Evolutionary conservation across 345 rosid species (phyloP).

Genomic region (Linum trigynum): DNA sequence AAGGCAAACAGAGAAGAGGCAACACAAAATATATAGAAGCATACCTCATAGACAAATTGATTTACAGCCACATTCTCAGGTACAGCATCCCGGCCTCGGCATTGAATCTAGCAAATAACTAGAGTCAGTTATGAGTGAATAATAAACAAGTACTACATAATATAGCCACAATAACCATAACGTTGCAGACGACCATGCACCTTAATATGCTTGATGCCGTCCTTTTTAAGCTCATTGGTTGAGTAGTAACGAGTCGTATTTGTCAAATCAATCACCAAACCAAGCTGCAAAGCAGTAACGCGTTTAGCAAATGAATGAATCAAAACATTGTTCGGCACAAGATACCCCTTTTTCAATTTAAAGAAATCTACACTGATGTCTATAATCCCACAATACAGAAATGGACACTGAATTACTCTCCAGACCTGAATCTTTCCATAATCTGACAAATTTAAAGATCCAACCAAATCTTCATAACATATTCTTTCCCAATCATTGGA

Average conservation of each 20-base stretch:
- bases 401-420: neutral
- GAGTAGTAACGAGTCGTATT: slow-evolving; percentile 85
- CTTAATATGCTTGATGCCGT: slow-evolving; percentile 47
- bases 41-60: slow-evolving; percentile 79
- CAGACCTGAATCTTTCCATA: neutral
- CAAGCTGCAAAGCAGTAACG: slow-evolving; percentile 49
- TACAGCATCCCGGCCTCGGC: slow-evolving; percentile 86
- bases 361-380: neutral
- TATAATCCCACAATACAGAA: neutral
- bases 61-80: slow-evolving; percentile 85
- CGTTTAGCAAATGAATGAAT: neutral
- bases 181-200: slow-evolving; percentile 28
- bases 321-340: neutral
- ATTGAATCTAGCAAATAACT: slow-evolving; percentile 57
- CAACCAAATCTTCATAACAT: neutral
- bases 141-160: neutral
- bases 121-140: slow-evolving; percentile 5
- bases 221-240: slow-evolving; percentile 62
- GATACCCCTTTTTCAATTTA: neutral
- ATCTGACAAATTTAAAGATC: neutral
- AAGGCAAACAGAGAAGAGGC: neutral
- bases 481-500: too few relatives aligned
- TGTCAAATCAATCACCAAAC: slow-evolving; percentile 95
- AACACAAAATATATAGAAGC: slow-evolving; percentile 6
- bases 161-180: neutral